Percentiles rank a stretch among this genome's conserved stretches.
phyloP scores from a whole-genome alignment of 345 rosid genomes.

The Ricinus communis region DNA sequence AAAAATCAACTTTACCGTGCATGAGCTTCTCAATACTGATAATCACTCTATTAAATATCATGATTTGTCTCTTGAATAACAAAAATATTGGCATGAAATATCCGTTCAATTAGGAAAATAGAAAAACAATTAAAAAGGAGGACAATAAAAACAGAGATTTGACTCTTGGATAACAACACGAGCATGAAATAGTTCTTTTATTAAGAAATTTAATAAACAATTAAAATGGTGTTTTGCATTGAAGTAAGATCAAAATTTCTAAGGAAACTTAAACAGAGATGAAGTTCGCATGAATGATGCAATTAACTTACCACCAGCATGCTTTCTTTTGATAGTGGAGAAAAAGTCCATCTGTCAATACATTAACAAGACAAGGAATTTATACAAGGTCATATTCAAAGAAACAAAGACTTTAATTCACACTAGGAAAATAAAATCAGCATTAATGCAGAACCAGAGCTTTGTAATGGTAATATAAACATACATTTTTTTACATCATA shows the following conservation, averaged over 20 bases:
- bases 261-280: constrained; percentile 1
- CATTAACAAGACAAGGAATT: constrained; percentile 2
- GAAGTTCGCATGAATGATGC: not conserved
- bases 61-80: too few relatives aligned
- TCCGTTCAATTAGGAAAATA: too few relatives aligned
- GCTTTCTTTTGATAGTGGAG: constrained; percentile 72
- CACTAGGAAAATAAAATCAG: not conserved
- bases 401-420: not conserved
- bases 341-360: constrained; percentile 76
- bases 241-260: not conserved
- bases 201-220: not conserved
- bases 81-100: too few relatives aligned
- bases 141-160: not conserved
- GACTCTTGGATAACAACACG: not conserved
- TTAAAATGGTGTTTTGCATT: not conserved
- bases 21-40: too few relatives aligned
- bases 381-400: not conserved
- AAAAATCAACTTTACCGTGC: too few relatives aligned
- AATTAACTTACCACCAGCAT: constrained; percentile 62
- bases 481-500: not conserved
- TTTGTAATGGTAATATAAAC: not conserved
- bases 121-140: too few relatives aligned
- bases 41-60: too few relatives aligned
- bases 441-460: not conserved
- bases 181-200: not conserved